These are phyloP conservation scores for Saxophila tyrrhenica DNA, from an alignment of 495 filamentous ascomycete species.

Conservation along the genomic window DNA sequence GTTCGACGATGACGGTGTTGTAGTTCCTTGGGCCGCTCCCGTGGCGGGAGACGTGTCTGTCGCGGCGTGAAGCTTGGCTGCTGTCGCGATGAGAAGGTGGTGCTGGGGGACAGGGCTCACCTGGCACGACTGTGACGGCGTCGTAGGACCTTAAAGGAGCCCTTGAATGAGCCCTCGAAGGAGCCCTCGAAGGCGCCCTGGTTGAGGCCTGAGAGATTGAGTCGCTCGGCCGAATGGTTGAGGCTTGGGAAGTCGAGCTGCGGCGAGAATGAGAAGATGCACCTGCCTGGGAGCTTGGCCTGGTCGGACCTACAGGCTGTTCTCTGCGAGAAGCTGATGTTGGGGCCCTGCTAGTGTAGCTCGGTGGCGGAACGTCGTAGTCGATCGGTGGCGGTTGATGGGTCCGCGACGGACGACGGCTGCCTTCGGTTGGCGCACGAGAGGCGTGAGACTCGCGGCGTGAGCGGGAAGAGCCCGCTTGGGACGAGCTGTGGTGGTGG, in stretches of 20 bases:
- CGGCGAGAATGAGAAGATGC: background rate
- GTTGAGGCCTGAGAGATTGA: too few species aligned
- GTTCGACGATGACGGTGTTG: background rate
- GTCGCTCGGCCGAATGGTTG: background rate
- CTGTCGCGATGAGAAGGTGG: background rate
- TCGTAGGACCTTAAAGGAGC: background rate
- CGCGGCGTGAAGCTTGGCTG: background rate
- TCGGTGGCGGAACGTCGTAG: background rate
- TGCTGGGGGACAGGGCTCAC: background rate
- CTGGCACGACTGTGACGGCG: background rate
- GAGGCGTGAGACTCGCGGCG: background rate
- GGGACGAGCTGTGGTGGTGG: background rate
- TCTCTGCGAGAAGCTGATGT: background rate
- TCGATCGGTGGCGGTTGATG: background rate
- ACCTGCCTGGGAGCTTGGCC: background rate
- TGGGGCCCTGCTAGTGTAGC: background rate
- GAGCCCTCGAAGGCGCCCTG: too few species aligned
- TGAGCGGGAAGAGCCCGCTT: background rate
- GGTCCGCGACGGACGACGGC: background rate
- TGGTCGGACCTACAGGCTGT: background rate
- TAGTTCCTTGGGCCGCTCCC: too few species aligned
- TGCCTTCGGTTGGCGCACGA: background rate
- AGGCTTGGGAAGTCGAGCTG: background rate
- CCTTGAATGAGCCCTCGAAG: too few species aligned
- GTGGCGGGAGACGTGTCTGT: too few species aligned